Percentiles rank a stretch among this genome's conserved stretches.
These are phyloP conservation scores for Glaciozyma antarctica DNA, from an alignment of 768 basidiomycete genomes.

Conservation along the genomic window DNA sequence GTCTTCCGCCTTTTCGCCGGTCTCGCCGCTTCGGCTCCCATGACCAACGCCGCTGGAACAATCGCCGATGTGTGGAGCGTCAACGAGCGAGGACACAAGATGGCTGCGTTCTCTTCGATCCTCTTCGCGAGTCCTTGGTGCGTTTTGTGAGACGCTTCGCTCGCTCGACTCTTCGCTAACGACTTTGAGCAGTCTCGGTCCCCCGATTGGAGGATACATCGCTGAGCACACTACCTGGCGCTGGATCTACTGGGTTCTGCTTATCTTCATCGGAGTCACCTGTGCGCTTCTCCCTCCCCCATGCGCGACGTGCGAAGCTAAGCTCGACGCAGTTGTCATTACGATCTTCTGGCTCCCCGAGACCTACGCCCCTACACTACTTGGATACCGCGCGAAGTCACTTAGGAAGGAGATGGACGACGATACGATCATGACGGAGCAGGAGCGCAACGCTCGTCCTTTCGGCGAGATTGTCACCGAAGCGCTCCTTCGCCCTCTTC, in stretches of 20 bases:
- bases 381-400: slow-evolving; percentile 46
- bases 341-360: not conserved
- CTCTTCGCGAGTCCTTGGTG: slow-evolving; percentile 25
- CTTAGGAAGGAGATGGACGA: slow-evolving; percentile 44
- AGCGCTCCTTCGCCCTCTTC: slow-evolving; percentile 34
- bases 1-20: slow-evolving; percentile 38
- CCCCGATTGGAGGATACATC: slow-evolving; percentile 32
- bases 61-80: slow-evolving; percentile 37
- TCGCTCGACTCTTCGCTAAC: not conserved
- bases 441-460: slow-evolving; percentile 29
- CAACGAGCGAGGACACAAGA: slow-evolving; percentile 37
- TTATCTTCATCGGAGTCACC: slow-evolving; percentile 1
- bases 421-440: slow-evolving; percentile 33
- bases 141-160: not conserved
- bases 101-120: slow-evolving; percentile 37
- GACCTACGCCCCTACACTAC: slow-evolving; percentile 56
- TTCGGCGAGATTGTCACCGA: slow-evolving; percentile 31
- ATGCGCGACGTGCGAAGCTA: not conserved
- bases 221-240: slow-evolving; percentile 31
- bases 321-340: not conserved
- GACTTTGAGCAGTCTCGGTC: slow-evolving; percentile 22
- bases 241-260: slow-evolving; percentile 30
- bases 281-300: not conserved
- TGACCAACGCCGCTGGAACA: slow-evolving; percentile 36
- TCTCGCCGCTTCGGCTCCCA: slow-evolving; percentile 35